Evolutionary conservation across 176 grass and related monocot genomes (phyloP), one percentile per base, ranked within the genome.

Genomic region (Ampelocalamus luodianensis): DNA sequence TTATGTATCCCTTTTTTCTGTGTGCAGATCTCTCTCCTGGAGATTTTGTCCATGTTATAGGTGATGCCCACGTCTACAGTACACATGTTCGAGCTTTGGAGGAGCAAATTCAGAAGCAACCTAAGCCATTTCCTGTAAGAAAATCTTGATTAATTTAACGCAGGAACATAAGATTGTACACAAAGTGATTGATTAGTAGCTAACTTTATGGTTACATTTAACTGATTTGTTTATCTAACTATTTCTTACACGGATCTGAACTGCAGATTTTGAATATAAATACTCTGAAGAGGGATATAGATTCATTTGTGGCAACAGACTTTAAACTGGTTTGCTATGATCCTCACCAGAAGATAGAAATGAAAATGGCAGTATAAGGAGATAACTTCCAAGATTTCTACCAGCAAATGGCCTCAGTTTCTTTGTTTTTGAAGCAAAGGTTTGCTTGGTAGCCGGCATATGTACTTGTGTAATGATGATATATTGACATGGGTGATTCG

Each of bases 331-430:
- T 76, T 50, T 88, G 80, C 17, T 98, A 95, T 73, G 85, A 93
- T 50, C 96, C 96, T 72, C 93, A 98, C 81, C 86, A 92, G 79
- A 98, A 98, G 79, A 93, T 95, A 74, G 93, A 92, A 82, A 98
- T 81, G 65, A 54, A 42, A 34, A 81, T 81, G 65, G 65, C 79
- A 39, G 48, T 78, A 24, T 64, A 44, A 38, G 5, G 4, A 24
- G 15, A 37, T 40, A 40, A 40, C 39, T 53, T 39, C 13, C 1
- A 16, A 16, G 12, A 32, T 14, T 51, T 5, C 24, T 36, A 51
- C 38, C 13, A 59, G 37, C 8, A 15, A 24, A 53, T 18, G 48
- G 29, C 3, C 16, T 17, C 3, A 50, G 10, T 6, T 3, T 2
- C 48, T 58, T 13, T 63, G 10, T 34, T 34, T 46, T 16, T 4